Percentiles rank a stretch among this genome's conserved stretches.
These are phyloP conservation scores for Dothidotthia symphoricarpi DNA, from an alignment of 2,329 filamentous ascomycete species.

Conservation along the genomic window DNA sequence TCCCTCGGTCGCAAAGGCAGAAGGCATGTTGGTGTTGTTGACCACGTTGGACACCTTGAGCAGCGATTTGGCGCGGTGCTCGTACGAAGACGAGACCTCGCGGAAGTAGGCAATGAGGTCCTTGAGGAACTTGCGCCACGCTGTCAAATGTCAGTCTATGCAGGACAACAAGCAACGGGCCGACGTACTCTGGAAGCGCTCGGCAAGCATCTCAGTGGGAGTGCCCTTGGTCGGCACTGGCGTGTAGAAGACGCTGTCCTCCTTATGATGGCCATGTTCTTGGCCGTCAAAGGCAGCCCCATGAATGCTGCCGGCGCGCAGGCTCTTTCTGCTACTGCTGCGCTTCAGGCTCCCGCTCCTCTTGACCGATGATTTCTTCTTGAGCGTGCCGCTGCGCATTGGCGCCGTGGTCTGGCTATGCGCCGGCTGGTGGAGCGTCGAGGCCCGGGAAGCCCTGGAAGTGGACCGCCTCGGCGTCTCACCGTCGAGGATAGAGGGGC, in stretches of 20 bases:
- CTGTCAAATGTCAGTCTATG: slow-evolving; percentile 49
- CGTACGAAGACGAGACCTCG: slow-evolving; percentile 86
- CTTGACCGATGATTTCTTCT: slow-evolving; percentile 81
- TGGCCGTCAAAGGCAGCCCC: slow-evolving; percentile 72
- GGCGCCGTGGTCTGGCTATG: slow-evolving; percentile 48
- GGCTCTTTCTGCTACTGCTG: slow-evolving; percentile 75
- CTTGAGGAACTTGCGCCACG: slow-evolving; percentile 93
- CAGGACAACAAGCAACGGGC: neutral
- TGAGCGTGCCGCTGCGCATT: slow-evolving; percentile 71
- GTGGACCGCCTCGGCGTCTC: slow-evolving; percentile 59
- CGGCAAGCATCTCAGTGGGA: slow-evolving; percentile 83
- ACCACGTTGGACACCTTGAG: slow-evolving; percentile 80
- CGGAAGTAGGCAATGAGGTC: slow-evolving; percentile 92
- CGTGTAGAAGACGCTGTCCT: slow-evolving; percentile 84
- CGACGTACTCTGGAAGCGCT: slow-evolving; percentile 77
- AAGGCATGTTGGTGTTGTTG: slow-evolving; percentile 73
- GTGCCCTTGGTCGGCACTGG: slow-evolving; percentile 84
- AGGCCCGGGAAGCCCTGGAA: slow-evolving; percentile 50
- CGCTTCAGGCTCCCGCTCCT: slow-evolving; percentile 72
- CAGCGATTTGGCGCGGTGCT: slow-evolving; percentile 77
- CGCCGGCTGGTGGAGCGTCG: slow-evolving; percentile 34
- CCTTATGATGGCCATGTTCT: slow-evolving; percentile 61
- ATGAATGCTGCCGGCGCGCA: slow-evolving; percentile 81
- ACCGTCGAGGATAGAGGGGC: slow-evolving; percentile 62
- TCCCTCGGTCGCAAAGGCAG: slow-evolving; percentile 73